phyloP scores from a whole-genome alignment of 768 basidiomycete genomes.

The Leccinum disarticulatum region DNA sequence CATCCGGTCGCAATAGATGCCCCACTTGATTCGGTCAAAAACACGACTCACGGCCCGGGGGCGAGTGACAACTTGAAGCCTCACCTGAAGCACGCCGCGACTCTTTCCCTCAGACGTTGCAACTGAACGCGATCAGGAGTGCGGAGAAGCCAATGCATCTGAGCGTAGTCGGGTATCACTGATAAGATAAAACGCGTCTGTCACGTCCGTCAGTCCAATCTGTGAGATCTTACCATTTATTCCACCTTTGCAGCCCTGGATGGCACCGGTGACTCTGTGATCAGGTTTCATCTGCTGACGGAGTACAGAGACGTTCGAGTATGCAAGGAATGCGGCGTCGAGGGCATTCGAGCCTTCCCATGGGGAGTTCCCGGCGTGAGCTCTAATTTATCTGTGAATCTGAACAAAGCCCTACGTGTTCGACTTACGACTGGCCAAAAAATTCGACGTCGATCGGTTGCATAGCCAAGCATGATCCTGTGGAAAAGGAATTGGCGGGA shows the following conservation, averaged over 20 bases:
- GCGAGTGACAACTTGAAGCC: conserved; percentile 21
- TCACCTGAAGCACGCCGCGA: conserved; percentile 71
- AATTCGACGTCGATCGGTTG: conserved; percentile 69
- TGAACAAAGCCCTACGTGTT: neutral
- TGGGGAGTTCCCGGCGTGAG: conserved; percentile 77
- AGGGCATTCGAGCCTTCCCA: conserved; percentile 88
- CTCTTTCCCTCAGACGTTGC: conserved; percentile 51
- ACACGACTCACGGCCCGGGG: neutral
- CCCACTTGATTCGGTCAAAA: conserved; percentile 44
- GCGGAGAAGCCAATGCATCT: conserved; percentile 70
- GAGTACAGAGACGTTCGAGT: conserved; percentile 73
- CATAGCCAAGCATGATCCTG: conserved; percentile 60
- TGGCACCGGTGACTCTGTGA: conserved; percentile 75
- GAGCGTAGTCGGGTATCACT: conserved; percentile 86
- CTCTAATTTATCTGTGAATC: conserved; percentile 40
- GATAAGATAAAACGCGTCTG: conserved; percentile 5
- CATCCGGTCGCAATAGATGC: conserved; percentile 66
- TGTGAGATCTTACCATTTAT: conserved; percentile 56
- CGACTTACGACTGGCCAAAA: conserved; percentile 66
- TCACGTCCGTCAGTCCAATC: neutral
- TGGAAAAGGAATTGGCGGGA: conserved; percentile 44
- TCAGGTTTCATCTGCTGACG: conserved; percentile 87
- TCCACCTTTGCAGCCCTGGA: conserved; percentile 66
- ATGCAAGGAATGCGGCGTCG: conserved; percentile 86
- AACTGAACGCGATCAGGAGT: conserved; percentile 65